Evolutionary conservation across 176 grass and related monocot genomes (phyloP), one percentile per base, ranked within the genome.

Genomic region (Zea luxurians): DNA sequence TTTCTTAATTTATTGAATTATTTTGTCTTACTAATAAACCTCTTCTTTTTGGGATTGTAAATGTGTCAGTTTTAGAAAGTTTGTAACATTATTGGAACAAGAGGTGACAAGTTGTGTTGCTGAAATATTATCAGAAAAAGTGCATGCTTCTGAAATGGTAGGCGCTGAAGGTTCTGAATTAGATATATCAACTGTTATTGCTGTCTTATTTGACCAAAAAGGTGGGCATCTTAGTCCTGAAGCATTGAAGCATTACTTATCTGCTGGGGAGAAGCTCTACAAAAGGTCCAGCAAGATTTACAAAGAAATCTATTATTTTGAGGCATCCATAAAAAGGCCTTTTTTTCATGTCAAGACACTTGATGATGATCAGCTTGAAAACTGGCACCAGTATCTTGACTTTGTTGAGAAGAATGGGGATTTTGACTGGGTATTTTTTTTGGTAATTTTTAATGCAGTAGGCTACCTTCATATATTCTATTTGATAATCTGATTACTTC

Each of bases 291-390:
- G 82, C 66, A 82, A 94, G 88, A 84, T 97, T 58, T 75, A 90
- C 55, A 63, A 83, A 79, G 79, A 97, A 48, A 97, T 97, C 17
- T 82, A 81, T 77, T 78, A 59, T 83, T 97, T 88, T 61, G 94
- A 97, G 87, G 69, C 67, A 74, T 81, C 46, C 61, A 93, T 97
- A 82, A 90, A 80, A 80, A 91, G 89, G 61, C 79, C 55, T 52
- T 90, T 91, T 82, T 97, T 97, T 66, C 89, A 94, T 90, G 83
- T 90, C 85, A 97, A 91, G 73, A 87, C 87, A 76, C 84, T 97
- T 64, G 91, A 93, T 86, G 82, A 88, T 71, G 62, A 52, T 73
- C 89, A 97, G 74, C 91, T 97, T 75, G 80, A 90, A 80, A 97
- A 90, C 84, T 97, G 94, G 94, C 91, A 92, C 76, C 73, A 18